Evolutionary conservation across 1,284 basidiomycete species (phyloP), one percentile per base, ranked within the genome.

Genomic region (Irpex sp.): DNA sequence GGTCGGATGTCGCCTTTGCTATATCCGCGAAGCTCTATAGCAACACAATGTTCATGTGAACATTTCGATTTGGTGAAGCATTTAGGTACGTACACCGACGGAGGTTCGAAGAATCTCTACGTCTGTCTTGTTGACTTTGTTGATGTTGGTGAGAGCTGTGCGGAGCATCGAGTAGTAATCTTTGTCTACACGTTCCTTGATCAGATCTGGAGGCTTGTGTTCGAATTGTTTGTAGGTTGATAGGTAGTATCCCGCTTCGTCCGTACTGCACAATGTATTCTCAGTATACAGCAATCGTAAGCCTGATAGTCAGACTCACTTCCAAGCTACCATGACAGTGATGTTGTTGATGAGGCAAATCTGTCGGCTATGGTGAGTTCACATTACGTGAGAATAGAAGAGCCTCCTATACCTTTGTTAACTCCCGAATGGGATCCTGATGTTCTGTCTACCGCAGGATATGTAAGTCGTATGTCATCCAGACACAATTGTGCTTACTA

Each of bases 41-140:
- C 0, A 31, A 17, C 9, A 5, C 62, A 62, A 52, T n/a, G 26
- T 58, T 19, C 44, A 51, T 26, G 34, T 60, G 36, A 48, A 8
- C 21, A 59, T 44, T n/a, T 15, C 40, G 44, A 11, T 37, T n/a
- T 7, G 36, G 54, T 49, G n/a, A 9, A 6, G 5, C 31, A 34
- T 34, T 6, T 34, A 6, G 55, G 8, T 49, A 81, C 91, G 67
- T 78, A 97, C 96, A 17, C 96, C 96, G 71, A 97, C 91, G n/a
- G 93, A 90, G 0, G 91, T 90, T n/a, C 92, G 85, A 31, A 99
- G 79, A 0, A 96, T 97, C 75, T 96, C 88, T 0, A 97, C 95
- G 72, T 99, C 97, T 0, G 97, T 98, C 81, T 97, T 98, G 79
- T 99, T 99, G 63, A 99, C 91, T 69, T 94, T 96, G 71, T 87